Evolutionary conservation across 805 yeast genomes (phyloP).

Genomic region (Cephaloascus fragrans): DNA sequence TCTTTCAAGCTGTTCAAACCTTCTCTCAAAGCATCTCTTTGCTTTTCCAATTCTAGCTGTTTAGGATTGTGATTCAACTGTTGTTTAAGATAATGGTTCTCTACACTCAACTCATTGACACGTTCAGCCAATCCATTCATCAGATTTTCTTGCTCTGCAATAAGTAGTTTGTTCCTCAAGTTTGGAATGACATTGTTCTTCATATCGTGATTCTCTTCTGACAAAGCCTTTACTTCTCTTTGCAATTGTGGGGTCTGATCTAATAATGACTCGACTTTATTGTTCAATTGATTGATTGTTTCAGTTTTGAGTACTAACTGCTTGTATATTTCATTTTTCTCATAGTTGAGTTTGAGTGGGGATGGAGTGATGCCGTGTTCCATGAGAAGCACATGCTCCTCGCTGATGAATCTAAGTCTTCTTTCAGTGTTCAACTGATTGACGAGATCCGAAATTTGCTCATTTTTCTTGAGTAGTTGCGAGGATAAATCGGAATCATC

Average conservation of each 20-base stretch:
- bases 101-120: slow-evolving; percentile 14
- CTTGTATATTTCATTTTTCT: slow-evolving; percentile 41
- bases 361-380: slow-evolving; percentile 47
- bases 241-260: slow-evolving; percentile 24
- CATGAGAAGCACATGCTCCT: slow-evolving; percentile 51
- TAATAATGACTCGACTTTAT: slow-evolving; percentile 30
- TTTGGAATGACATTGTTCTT: slow-evolving; percentile 34
- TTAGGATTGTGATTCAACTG: slow-evolving; percentile 26
- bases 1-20: background rate
- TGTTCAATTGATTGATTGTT: slow-evolving; percentile 31
- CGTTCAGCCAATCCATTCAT: slow-evolving; percentile 12
- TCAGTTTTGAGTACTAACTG: slow-evolving; percentile 40
- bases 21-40: background rate
- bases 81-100: slow-evolving; percentile 20
- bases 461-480: slow-evolving; percentile 7
- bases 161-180: slow-evolving; percentile 29
- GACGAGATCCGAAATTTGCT: slow-evolving; percentile 41
- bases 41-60: background rate
- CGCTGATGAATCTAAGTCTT: slow-evolving; percentile 55
- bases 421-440: slow-evolving; percentile 56
- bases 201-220: slow-evolving; percentile 29
- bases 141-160: slow-evolving; percentile 15
- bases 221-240: slow-evolving; percentile 27
- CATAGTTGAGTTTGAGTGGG: slow-evolving; percentile 44
- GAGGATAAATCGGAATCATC: background rate